Conservation (phyloP, 345 rosid genomes). For the Acer yangbiense region DNA sequence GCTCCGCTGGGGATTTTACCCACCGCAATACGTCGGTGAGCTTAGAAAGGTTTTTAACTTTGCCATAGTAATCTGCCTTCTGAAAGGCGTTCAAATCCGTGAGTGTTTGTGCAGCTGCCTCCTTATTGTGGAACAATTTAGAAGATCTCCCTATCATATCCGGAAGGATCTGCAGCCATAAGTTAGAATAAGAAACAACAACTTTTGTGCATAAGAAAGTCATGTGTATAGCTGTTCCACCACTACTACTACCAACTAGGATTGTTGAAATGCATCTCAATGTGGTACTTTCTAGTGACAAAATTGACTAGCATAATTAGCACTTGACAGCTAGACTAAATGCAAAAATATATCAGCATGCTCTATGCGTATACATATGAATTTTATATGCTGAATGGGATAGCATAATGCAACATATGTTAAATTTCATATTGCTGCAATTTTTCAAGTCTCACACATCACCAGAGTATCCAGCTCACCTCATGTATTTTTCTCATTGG, state of each 20-base stretch:
- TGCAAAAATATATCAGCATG: neutral
- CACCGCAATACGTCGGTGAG: constrained; percentile 74
- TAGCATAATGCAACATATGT: neutral
- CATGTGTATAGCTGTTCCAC: neutral
- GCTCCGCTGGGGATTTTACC: constrained; percentile 89
- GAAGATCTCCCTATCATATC: constrained; percentile 71
- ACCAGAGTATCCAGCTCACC: constrained; percentile 44
- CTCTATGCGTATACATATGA: neutral
- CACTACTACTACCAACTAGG: neutral
- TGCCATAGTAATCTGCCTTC: constrained; percentile 46
- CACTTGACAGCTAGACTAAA: neutral
- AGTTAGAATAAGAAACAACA: constrained; percentile 17
- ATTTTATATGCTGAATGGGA: neutral
- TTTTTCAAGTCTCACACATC: constrained; percentile 8
- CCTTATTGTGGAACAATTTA: constrained; percentile 71
- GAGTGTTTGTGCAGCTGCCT: constrained; percentile 61
- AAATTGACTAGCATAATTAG: neutral
- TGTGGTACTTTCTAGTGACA: neutral
- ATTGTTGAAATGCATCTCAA: neutral
- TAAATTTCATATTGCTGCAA: neutral
- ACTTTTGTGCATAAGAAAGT: neutral
- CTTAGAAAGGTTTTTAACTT: constrained; percentile 63
- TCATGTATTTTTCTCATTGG: constrained; percentile 65
- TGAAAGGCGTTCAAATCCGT: constrained; percentile 67
- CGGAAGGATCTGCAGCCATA: constrained; percentile 74